Percentiles rank a stretch among this genome's conserved stretches.
These are phyloP conservation scores for Pseudozyma flocculosa DNA, from an alignment of 1,284 basidiomycete species.

Conservation along the genomic window DNA sequence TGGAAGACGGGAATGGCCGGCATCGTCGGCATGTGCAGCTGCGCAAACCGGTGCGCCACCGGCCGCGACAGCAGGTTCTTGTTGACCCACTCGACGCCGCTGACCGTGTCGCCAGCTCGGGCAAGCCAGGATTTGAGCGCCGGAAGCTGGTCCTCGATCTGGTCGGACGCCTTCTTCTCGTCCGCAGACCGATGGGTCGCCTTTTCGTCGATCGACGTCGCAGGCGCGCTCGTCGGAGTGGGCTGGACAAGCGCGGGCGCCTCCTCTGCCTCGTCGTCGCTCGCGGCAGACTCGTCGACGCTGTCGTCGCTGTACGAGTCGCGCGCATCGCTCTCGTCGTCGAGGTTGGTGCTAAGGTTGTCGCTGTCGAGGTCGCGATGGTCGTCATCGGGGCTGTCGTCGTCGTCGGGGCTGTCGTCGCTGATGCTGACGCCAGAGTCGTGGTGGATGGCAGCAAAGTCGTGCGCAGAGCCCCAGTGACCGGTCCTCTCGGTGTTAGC, in stretches of 20 bases:
- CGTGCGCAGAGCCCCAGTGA: constrained; percentile 15
- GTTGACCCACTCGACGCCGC: constrained; percentile 35
- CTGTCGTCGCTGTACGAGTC: constrained; percentile 17
- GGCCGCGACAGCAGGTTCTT: constrained; percentile 28
- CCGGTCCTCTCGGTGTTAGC: constrained; percentile 26
- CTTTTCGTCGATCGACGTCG: constrained; percentile 23
- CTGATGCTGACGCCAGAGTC: constrained; percentile 37
- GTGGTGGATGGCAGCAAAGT: not conserved
- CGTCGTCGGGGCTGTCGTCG: constrained; percentile 12
- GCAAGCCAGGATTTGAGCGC: constrained; percentile 33
- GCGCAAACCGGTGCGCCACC: constrained; percentile 33
- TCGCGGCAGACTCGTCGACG: constrained; percentile 7
- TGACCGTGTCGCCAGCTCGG: constrained; percentile 28
- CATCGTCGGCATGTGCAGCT: constrained; percentile 36
- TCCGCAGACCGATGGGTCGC: constrained; percentile 8
- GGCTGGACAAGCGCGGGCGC: no score
- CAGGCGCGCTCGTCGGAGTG: no score
- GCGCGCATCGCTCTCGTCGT: constrained; percentile 38
- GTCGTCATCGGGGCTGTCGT: constrained; percentile 1
- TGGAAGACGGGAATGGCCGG: constrained; percentile 47
- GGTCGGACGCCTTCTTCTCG: not conserved
- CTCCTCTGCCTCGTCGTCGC: constrained; percentile 19
- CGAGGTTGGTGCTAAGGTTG: constrained; percentile 46
- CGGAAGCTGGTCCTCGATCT: constrained; percentile 3
- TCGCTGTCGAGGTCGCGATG: constrained; percentile 48